These are phyloP conservation scores for Kluyveromyces starmeri DNA, from an alignment of 805 yeast species.

Conservation along the genomic window DNA sequence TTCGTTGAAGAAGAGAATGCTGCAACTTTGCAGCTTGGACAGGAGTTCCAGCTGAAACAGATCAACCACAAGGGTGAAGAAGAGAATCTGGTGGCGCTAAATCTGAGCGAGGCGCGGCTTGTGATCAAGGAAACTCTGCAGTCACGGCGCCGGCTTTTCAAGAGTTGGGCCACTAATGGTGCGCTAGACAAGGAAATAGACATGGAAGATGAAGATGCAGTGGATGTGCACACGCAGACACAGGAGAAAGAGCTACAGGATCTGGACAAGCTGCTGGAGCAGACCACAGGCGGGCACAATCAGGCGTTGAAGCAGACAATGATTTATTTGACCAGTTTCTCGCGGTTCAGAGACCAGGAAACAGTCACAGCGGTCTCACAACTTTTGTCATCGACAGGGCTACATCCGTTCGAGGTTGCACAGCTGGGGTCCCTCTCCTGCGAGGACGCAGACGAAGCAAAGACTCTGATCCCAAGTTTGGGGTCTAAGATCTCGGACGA, in stretches of 20 bases:
- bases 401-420: slow-evolving; percentile 94
- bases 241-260: slow-evolving; percentile 34
- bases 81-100: slow-evolving; percentile 72
- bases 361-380: slow-evolving; percentile 92
- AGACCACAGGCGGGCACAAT: slow-evolving; percentile 56
- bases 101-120: slow-evolving; percentile 82
- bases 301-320: slow-evolving; percentile 88
- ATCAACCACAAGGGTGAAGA: slow-evolving; percentile 71
- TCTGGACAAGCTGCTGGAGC: slow-evolving; percentile 26
- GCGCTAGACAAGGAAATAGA: slow-evolving; percentile 15
- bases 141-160: slow-evolving; percentile 55
- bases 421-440: slow-evolving; percentile 83
- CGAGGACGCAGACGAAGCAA: slow-evolving; percentile 96
- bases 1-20: slow-evolving; percentile 91
- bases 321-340: slow-evolving; percentile 75
- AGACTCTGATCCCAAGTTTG: slow-evolving; percentile 84
- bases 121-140: slow-evolving; percentile 83
- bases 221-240: slow-evolving; percentile 39
- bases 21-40: slow-evolving; percentile 76
- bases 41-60: slow-evolving; percentile 81
- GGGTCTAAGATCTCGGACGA: slow-evolving; percentile 73
- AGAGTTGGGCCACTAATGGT: slow-evolving; percentile 20
- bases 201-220: slow-evolving; percentile 24
- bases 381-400: slow-evolving; percentile 57
- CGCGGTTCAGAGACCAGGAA: slow-evolving; percentile 85